A percentile compares a stretch with the other conserved stretches of the same genome.
Conservation (phyloP, 148 eudicot species). For the Persicaria maculosa region DNA sequence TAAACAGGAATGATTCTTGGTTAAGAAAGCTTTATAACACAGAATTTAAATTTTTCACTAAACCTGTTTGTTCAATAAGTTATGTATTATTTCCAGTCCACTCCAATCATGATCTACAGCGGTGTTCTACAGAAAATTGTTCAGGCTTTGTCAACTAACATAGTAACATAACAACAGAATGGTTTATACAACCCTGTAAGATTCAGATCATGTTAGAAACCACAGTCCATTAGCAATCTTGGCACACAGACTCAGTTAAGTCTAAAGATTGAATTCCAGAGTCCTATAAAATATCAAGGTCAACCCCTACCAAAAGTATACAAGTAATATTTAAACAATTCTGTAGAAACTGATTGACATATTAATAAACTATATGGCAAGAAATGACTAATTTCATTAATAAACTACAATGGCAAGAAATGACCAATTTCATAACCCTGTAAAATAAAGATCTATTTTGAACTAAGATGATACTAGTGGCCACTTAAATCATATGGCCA, state of each 20-base stretch:
- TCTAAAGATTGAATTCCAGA: neutral
- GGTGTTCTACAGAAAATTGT: no score
- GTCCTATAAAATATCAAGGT: neutral
- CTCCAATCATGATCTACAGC: neutral
- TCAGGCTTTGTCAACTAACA: neutral
- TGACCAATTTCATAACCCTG: no score
- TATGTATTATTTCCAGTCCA: neutral
- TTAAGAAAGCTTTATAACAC: constrained; percentile 7
- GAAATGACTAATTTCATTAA: no score
- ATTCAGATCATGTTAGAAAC: neutral
- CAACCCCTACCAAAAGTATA: neutral
- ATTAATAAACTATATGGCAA: no score
- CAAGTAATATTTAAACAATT: neutral
- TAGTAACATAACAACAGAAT: neutral
- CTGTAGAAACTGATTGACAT: no score
- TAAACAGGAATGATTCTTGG: constrained; percentile 6
- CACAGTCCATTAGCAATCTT: neutral
- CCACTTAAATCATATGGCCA: neutral
- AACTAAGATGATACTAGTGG: neutral
- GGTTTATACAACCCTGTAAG: neutral
- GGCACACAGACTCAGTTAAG: neutral
- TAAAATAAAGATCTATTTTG: no score
- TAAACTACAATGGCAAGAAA: no score
- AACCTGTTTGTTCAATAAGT: neutral
- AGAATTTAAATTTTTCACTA: neutral